Evolutionary conservation across 345 rosid species (phyloP), one percentile per base, ranked within the genome.

Genomic region (Populus euphratica): DNA sequence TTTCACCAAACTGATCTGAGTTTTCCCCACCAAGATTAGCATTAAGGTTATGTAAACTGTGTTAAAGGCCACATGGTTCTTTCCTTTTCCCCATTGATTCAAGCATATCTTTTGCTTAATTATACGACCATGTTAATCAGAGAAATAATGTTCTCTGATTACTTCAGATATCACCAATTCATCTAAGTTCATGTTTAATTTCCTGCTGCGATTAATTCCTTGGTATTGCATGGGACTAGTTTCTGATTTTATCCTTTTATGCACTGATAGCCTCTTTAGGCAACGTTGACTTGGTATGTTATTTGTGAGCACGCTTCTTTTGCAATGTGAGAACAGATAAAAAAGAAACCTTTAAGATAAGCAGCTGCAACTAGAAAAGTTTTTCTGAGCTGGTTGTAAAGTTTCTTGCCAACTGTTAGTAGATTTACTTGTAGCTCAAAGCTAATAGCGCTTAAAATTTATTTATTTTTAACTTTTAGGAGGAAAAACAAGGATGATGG

Each of bases 401-500:
- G 31, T 64, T 25, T 64, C 70, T 66, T 66, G 70, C 36, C 21
- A 66, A 35, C 16, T 66, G 16, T 11, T 21, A 29, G 29, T 14
- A 66, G 12, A 20, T 20, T 66, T 12, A 66, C 41, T 29, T 31
- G 70, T 29, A 25, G 10, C 69, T 11, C 39, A 12, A 66, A 66
- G 5, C 35, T 33, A 10, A 1, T 16, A 10, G 17, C 17, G 17
- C 17, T 3, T 44, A 44, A 44, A 44, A 47, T 47, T 39, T 18
- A 23, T 27, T 72, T 54, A 44, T 23, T 54, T 50, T 79, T 62
- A 7, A 49, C 72, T 72, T 50, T 76, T 75, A 81, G 86, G 75
- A 70, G 77, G 50, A 74, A 79, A 84, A 74, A 70, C 27, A 82
- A 83, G 81, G 77, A 70, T 23, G 43, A 29, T 7, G 10, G 35